Evolutionary conservation across 805 yeast genomes (phyloP).

Genomic region (Pichia cabralensis): DNA sequence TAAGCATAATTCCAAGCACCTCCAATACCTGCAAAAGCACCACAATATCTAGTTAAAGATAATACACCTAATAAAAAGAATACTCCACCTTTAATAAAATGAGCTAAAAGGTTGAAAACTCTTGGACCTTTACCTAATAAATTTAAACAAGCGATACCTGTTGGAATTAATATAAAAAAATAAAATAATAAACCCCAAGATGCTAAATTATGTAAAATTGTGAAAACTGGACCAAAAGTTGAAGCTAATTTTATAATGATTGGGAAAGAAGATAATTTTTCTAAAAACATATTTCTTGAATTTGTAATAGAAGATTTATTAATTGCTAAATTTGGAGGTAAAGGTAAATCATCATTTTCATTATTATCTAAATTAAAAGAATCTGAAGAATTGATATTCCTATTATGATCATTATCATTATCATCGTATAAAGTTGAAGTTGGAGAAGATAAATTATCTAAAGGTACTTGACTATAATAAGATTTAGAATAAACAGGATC

Average conservation of each 20-base stretch:
- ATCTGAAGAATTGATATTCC: too few relatives aligned
- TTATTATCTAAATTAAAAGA: slow-evolving; percentile 20
- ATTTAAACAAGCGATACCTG: slow-evolving; percentile 56
- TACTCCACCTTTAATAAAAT: slow-evolving; percentile 92
- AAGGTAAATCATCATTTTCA: too few relatives aligned
- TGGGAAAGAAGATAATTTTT: slow-evolving; percentile 21
- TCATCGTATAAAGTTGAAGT: slow-evolving; percentile 28
- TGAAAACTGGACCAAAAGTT: slow-evolving; percentile 22
- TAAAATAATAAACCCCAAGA: slow-evolving; percentile 59
- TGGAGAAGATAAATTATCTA: slow-evolving; percentile 25
- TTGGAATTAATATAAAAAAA: slow-evolving; percentile 44
- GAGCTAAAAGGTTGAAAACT: slow-evolving; percentile 82
- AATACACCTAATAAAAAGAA: slow-evolving; percentile 68
- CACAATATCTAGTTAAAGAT: slow-evolving; percentile 80
- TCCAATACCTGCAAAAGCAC: slow-evolving; percentile 65
- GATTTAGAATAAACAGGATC: too few relatives aligned
- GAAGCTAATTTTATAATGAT: not conserved
- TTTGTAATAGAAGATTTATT: not conserved
- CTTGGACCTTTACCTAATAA: slow-evolving; percentile 55
- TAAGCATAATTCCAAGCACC: slow-evolving; percentile 77
- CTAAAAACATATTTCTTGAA: slow-evolving; percentile 25
- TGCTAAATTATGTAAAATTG: slow-evolving; percentile 36
- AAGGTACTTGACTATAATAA: slow-evolving; percentile 14
- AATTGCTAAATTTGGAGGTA: slow-evolving; percentile 2
- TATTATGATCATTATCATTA: slow-evolving; percentile 3